Conservation (phyloP, 495 filamentous ascomycete genomes). For the Aspergillus incahuasiensis region DNA sequence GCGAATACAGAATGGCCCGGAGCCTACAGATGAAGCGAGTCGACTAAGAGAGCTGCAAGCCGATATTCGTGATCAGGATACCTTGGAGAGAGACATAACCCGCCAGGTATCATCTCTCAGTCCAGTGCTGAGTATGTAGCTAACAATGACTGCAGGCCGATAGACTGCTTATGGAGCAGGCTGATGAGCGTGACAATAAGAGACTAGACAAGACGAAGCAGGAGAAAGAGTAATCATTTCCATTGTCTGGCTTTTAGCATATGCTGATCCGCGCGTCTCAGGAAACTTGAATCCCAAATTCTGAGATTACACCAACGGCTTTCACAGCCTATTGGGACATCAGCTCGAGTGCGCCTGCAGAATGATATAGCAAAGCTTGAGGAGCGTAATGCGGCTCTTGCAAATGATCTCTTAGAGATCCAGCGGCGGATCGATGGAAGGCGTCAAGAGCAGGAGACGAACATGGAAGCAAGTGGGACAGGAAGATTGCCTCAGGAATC, state of each 20-base stretch:
- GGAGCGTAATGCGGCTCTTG: slow-evolving; percentile 52
- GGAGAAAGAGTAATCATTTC: slow-evolving; percentile 48
- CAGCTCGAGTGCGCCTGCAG: slow-evolving; percentile 46
- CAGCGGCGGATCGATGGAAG: slow-evolving; percentile 71
- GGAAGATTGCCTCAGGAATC: slow-evolving; percentile 70
- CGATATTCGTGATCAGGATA: slow-evolving; percentile 77
- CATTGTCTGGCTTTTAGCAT: neutral
- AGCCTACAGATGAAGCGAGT: slow-evolving; percentile 45
- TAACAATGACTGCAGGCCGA: slow-evolving; percentile 55
- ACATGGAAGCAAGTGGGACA: slow-evolving; percentile 38
- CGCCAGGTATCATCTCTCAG: slow-evolving; percentile 37
- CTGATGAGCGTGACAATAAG: slow-evolving; percentile 82
- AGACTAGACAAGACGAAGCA: slow-evolving; percentile 70
- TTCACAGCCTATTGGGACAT: slow-evolving; percentile 41
- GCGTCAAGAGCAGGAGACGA: slow-evolving; percentile 47
- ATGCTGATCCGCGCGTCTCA: slow-evolving; percentile 19
- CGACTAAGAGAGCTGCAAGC: slow-evolving; percentile 65
- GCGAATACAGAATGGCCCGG: neutral
- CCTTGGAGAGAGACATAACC: slow-evolving; percentile 70
- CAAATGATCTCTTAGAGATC: slow-evolving; percentile 72
- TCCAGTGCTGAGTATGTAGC: neutral
- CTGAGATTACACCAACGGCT: slow-evolving; percentile 47
- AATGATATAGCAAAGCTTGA: slow-evolving; percentile 61
- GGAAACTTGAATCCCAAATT: slow-evolving; percentile 46
- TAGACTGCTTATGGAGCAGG: slow-evolving; percentile 69